Base-by-base conservation (phyloP, 192 early-diverging fungal genomes). In the Gryganskiella cystojenkinii region DNA sequence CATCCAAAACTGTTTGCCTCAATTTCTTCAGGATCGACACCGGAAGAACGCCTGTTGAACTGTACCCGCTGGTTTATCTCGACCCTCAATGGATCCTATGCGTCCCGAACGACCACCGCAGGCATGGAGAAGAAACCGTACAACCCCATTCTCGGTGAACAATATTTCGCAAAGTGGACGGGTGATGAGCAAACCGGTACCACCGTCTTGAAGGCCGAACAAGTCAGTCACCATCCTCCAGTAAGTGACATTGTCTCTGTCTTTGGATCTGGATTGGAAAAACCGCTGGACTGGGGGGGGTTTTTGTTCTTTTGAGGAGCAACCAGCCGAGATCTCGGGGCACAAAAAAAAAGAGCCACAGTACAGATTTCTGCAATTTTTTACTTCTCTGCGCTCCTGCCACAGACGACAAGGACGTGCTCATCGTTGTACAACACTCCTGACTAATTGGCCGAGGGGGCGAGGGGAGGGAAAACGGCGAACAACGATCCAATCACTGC, bases 21-120 rank as follows among this genome's bases (percentile, higher is more conserved):
- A 28, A 91, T 95, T 51, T 78, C 88, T 37, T 72, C 87, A 45
- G 87, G 85, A 22, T 62, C 57, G 6, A 82, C 82, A 30, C 67
- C 88, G 25, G 87, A 85, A 56, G 91, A 92, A 31, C 87, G 92
- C 35, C 88, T 93, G 76, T 73, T 90, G 67, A 87, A 82, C 25
- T 88, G 88, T n/a, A 82, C 90, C n/a, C 84, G 86, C 61, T 95
- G 93, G 93, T 95, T 90, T 63, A 84, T 95, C 43, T 91, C 91
- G 34, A 90, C 92, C 15, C 83, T 95, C n/a, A 91, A 92, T 49
- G 89, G 92, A 25, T 91, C 89, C 25, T 93, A 90, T 71, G 82
- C 88, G 54, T 86, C 84, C 50, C 86, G 91, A 22, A 81, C 88
- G 27, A 90, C 88, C 35, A 85, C 86, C 60, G 87, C 87, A 5